Evolutionary conservation across 2,329 filamentous ascomycete species (phyloP), one percentile per base, ranked within the genome.

Genomic region (Magnaporthiopsis incrustans): DNA sequence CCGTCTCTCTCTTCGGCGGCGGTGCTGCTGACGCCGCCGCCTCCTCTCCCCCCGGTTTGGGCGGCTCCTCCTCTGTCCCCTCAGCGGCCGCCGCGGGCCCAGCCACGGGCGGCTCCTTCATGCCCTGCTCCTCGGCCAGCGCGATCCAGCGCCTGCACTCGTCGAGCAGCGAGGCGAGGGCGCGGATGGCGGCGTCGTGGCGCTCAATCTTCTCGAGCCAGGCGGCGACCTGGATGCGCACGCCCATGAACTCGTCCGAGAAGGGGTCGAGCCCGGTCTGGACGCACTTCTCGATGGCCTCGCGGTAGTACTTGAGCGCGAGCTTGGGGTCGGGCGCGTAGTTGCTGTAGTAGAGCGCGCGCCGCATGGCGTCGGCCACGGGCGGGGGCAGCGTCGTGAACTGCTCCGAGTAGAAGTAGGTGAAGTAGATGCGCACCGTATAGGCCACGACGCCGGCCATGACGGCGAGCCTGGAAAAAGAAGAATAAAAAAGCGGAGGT

Each of bases 161-260:
- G 6, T 74, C 76, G 67, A 89, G 82, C 57, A 96, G 81, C n/a
- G 86, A 84, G 74, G 96, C 91, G 38, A 97, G 77, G 4, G 97
- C 86, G 61, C 91, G 85, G 65, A 91, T 87, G 0, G 92, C 87
- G 65, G 87, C 85, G 27, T 85, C 81, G 71, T 87, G 87, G 70
- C 89, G 85, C 38, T 87, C 82, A 22, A 91, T 85, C 71, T 89
- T 88, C 75, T 97, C 91, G 67, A 97, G 82, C 81, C 96, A 87
- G 12, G 83, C 82, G 1, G 91, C 87, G 11, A 96, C 81, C 73
- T 93, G 87, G 62, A 98, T 88, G 72, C 92, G 91, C 63, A 98
- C 87, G 11, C 95, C 95, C 69, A 97, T 82, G 44, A 97, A 88
- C 73, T 97, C 93, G 70, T 97, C 90, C 4, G 90, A 93, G 73